Evolutionary conservation across 1,139 yeast species (phyloP).

Genomic region (Debaryomyces psychrophilus): DNA sequence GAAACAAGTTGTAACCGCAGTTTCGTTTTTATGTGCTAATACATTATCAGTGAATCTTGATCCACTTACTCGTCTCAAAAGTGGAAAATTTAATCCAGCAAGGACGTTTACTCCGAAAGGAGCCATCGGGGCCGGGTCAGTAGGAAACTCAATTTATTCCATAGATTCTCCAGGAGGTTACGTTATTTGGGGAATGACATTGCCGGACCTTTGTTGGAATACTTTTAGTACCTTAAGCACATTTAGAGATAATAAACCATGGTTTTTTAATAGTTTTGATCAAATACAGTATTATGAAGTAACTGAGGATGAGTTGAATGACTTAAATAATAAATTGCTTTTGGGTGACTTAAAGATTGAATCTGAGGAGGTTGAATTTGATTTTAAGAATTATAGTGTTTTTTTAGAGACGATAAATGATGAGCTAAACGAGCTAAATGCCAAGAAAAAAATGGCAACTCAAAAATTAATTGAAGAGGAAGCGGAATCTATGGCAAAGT

Average conservation of each 20-base stretch:
- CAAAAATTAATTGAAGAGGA: slow-evolving; percentile 25
- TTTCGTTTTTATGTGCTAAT: slow-evolving; percentile 40
- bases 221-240: slow-evolving; percentile 29
- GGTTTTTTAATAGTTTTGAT: slow-evolving; percentile 39
- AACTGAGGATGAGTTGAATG: slow-evolving; percentile 26
- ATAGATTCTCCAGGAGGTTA: slow-evolving; percentile 46
- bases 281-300: slow-evolving; percentile 42
- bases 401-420: slow-evolving; percentile 28
- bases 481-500: slow-evolving; percentile 22
- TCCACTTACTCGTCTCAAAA: slow-evolving; percentile 35
- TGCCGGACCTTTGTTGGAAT: slow-evolving; percentile 41
- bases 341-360: slow-evolving; percentile 30
- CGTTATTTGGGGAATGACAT: slow-evolving; percentile 42
- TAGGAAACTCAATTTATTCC: slow-evolving; percentile 38
- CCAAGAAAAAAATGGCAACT: slow-evolving; percentile 23
- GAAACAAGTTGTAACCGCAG: slow-evolving; percentile 37
- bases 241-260: slow-evolving; percentile 27
- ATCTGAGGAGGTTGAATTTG: slow-evolving; percentile 29
- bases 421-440: slow-evolving; percentile 23
- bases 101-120: slow-evolving; percentile 43
- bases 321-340: slow-evolving; percentile 27
- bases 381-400: slow-evolving; percentile 28
- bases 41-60: slow-evolving; percentile 36
- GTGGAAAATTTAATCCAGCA: slow-evolving; percentile 41
- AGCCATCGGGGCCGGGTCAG: slow-evolving; percentile 36